These are phyloP conservation scores for Talaromyces funiculosus DNA, from an alignment of 2,329 filamentous ascomycete genomes.

Conservation along the genomic window DNA sequence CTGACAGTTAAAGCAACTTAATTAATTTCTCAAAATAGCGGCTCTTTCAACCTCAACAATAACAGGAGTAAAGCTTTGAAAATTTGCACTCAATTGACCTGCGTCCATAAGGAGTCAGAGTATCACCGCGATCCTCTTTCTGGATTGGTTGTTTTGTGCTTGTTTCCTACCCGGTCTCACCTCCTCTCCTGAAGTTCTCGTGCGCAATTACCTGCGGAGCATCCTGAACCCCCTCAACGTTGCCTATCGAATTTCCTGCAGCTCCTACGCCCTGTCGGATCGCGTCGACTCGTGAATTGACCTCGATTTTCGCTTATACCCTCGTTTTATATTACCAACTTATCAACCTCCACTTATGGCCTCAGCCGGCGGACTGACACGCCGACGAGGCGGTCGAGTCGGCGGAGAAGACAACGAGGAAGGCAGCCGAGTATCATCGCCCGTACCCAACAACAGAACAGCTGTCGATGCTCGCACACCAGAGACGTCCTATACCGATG, in stretches of 20 bases:
- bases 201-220: slow-evolving; percentile 12
- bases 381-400: slow-evolving; percentile 59
- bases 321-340: not conserved
- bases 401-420: slow-evolving; percentile 56
- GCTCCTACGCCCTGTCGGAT: not conserved
- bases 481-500: slow-evolving; percentile 75
- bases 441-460: slow-evolving; percentile 56
- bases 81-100: slow-evolving; percentile 7
- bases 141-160: not conserved
- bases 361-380: slow-evolving; percentile 65
- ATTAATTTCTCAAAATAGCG: slow-evolving; percentile 5
- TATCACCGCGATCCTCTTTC: not conserved
- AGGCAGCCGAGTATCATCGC: slow-evolving; percentile 61
- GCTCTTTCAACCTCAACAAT: not conserved
- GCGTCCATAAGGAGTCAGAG: not conserved
- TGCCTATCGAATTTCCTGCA: not conserved
- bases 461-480: slow-evolving; percentile 50
- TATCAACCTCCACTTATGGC: slow-evolving; percentile 45
- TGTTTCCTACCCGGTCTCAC: not conserved
- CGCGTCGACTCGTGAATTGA: not conserved
- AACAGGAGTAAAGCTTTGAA: not conserved
- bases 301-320: not conserved
- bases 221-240: slow-evolving; percentile 9
- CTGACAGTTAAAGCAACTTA: not conserved
- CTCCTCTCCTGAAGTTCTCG: slow-evolving; percentile 9